These are phyloP conservation scores for Blastobotrys muscicola DNA, from an alignment of 805 yeast genomes.

Conservation along the genomic window DNA sequence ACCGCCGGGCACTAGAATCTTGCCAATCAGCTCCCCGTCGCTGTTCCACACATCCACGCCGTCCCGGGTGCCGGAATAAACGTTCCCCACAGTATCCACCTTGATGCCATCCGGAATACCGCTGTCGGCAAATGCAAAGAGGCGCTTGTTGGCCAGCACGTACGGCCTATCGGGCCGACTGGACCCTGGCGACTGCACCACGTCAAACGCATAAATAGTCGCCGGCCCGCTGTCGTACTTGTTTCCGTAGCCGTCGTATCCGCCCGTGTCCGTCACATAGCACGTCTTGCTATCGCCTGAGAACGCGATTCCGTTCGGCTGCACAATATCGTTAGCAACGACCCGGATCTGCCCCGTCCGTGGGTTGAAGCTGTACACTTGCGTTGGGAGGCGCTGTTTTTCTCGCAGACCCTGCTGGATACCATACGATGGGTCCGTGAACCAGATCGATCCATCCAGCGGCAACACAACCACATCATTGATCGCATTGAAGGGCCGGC, in stretches of 20 bases:
- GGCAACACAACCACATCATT: slow-evolving; percentile 23
- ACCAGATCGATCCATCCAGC: slow-evolving; percentile 23
- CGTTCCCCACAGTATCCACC: slow-evolving; percentile 20
- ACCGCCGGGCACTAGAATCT: slow-evolving; percentile 19
- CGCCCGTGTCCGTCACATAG: slow-evolving; percentile 40
- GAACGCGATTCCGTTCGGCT: slow-evolving; percentile 71
- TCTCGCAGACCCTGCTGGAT: slow-evolving; percentile 15
- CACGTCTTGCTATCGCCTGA: slow-evolving; percentile 30
- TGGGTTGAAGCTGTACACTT: slow-evolving; percentile 35
- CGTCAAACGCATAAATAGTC: slow-evolving; percentile 22
- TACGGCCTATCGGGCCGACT: slow-evolving; percentile 8
- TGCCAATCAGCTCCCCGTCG: slow-evolving; percentile 21
- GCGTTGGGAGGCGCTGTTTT: slow-evolving; percentile 17
- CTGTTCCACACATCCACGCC: slow-evolving; percentile 24
- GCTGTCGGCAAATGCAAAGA: slow-evolving; percentile 21
- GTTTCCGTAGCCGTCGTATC: slow-evolving; percentile 12
- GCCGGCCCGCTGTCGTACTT: slow-evolving; percentile 10
- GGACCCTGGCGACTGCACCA: slow-evolving; percentile 10
- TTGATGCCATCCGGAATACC: slow-evolving; percentile 26
- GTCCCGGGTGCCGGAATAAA: slow-evolving; percentile 23
- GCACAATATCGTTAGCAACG: slow-evolving; percentile 36
- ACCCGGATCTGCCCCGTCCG: slow-evolving; percentile 22
- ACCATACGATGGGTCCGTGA: slow-evolving; percentile 24
- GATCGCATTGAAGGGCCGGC: slow-evolving; percentile 22
- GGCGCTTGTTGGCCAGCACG: slow-evolving; percentile 16